Evolutionary conservation across 202 grass and related monocot species (phyloP), one percentile per base, ranked within the genome.

Genomic region (Elaeis oleifera): DNA sequence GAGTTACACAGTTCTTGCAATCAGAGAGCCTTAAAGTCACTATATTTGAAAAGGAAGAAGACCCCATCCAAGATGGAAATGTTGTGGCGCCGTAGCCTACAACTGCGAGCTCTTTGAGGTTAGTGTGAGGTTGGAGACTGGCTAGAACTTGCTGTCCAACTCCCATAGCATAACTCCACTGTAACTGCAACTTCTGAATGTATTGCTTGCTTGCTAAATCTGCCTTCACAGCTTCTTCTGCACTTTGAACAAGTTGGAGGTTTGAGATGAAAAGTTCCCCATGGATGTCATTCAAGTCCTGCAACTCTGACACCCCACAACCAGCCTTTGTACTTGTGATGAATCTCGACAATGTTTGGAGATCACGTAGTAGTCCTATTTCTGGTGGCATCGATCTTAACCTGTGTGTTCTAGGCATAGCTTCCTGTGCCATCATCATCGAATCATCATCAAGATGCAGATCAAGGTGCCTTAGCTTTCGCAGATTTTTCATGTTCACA

Each of bases 391-490:
- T 90, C 5, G 7, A 58, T 16, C 5, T 20, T 58, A 84, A 78
- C 0, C 6, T 67, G 8, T 39, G 36, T 39, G 1, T 39, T 31
- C 5, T 31, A 31, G 28, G 5, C 28, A 3, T 67, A 1, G 5
- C 23, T 26, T 50, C 39, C n/a, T 44, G 15, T 13, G 63, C 48
- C 48, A 50, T 51, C 48, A 51, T 27, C 17, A 13, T 44, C 16
- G 27, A 50, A 27, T 59, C 18, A 9, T 39, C 49, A 65, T 81
- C 79, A 7, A 76, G 48, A 54, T 71, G 79, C 18, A 89, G 68
- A 63, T 90, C 81, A 52, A 90, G 71, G 60, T 84, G 70, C 26
- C 56, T 67, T 22, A 90, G 52, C 16, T 65, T 78, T 16, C 18
- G 18, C 29, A 85, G 78, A 48, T 72, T 19, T 0, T 51, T 82